phyloP scores from a whole-genome alignment of 495 filamentous ascomycete species.

The Daldinia concentrica region DNA sequence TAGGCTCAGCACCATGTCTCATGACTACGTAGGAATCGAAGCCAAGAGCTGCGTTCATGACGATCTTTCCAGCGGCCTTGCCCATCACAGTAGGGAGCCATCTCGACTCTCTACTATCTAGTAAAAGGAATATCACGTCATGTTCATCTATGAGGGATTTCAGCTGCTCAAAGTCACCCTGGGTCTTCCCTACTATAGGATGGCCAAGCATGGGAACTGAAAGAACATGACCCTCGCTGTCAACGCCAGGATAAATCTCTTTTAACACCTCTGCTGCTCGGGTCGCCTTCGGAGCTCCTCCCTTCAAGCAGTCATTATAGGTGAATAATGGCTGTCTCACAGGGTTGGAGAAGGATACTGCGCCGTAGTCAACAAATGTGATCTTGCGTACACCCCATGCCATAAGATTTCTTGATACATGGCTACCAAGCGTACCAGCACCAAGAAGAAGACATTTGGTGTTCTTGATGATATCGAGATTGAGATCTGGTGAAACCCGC shows the following conservation, averaged over 20 bases:
- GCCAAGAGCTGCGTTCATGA: conserved; percentile 94
- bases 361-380: conserved; percentile 95
- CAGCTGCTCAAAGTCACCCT: conserved; percentile 77
- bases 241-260: conserved; percentile 91
- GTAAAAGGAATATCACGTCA: conserved; percentile 92
- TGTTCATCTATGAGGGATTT: conserved; percentile 82
- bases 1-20: conserved; percentile 78
- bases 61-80: conserved; percentile 89
- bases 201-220: conserved; percentile 96
- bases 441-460: conserved; percentile 95
- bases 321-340: conserved; percentile 93
- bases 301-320: conserved; percentile 86
- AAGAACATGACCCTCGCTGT: conserved; percentile 77
- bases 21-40: conserved; percentile 98
- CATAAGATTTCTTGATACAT: conserved; percentile 89
- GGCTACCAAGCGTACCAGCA: conserved; percentile 91
- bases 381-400: conserved; percentile 98
- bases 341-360: conserved; percentile 95
- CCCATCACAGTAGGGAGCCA: conserved; percentile 99
- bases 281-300: conserved; percentile 83
- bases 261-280: conserved; percentile 82
- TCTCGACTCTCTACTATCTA: conserved; percentile 93
- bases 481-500: conserved; percentile 87
- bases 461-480: conserved; percentile 88
- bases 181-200: conserved; percentile 75